Evolutionary conservation across 805 yeast species (phyloP).

Genomic region (Maudiozyma saulgeensis): DNA sequence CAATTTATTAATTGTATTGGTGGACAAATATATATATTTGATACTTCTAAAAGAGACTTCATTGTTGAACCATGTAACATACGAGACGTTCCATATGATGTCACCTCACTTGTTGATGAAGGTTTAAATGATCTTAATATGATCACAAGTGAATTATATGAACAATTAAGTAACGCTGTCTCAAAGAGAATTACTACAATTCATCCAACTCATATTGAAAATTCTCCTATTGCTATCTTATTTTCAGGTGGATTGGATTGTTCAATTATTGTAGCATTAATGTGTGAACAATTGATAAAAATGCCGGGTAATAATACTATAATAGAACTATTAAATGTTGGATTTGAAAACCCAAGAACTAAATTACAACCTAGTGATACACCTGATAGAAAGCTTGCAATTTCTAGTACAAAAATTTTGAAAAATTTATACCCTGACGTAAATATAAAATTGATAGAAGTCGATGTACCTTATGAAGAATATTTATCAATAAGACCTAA

Average conservation of each 20-base stretch:
- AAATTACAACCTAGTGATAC: constrained; percentile 49
- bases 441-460: constrained; percentile 46
- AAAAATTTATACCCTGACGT: constrained; percentile 34
- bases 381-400: constrained; percentile 77
- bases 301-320: constrained; percentile 6
- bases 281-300: constrained; percentile 22
- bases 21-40: constrained; percentile 40
- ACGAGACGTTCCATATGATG: not conserved
- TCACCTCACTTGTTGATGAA: not conserved
- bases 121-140: constrained; percentile 5
- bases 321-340: constrained; percentile 82
- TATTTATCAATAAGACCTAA: constrained; percentile 41
- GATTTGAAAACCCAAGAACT: constrained; percentile 83
- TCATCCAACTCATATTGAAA: constrained; percentile 40
- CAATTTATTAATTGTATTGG: constrained; percentile 46
- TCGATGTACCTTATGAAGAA: constrained; percentile 63
- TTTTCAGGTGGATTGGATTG: constrained; percentile 97
- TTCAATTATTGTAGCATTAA: constrained; percentile 58
- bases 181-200: constrained; percentile 47
- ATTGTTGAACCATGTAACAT: too few relatives aligned
- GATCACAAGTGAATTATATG: constrained; percentile 18
- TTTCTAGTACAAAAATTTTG: constrained; percentile 49
- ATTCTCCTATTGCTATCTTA: constrained; percentile 45
- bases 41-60: constrained; percentile 13
- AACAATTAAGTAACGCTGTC: constrained; percentile 33